Evolutionary conservation across 139 green algal species (phyloP).

Genomic region (Chlamydomonas incerta): DNA sequence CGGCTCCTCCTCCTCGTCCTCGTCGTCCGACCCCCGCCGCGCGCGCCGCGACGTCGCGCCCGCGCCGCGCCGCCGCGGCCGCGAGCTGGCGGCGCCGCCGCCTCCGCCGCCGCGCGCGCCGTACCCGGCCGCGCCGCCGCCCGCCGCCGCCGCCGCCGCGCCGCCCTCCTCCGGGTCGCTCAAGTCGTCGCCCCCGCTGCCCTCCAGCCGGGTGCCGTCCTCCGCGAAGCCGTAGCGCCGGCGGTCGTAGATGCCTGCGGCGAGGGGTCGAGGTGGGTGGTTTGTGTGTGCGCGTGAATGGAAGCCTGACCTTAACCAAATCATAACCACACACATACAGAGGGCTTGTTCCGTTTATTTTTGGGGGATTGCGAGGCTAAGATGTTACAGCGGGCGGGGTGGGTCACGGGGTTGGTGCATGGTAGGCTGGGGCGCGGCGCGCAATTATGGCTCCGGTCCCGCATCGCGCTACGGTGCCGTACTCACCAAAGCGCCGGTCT

Average conservation of each 20-base stretch:
- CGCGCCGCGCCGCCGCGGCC: neutral
- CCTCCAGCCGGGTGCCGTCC: neutral
- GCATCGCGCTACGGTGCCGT: too few relatives aligned
- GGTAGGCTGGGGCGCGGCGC: too few relatives aligned
- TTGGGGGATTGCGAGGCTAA: too few relatives aligned
- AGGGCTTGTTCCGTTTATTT: too few relatives aligned
- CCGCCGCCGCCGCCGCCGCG: neutral
- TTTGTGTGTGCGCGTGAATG: too few relatives aligned
- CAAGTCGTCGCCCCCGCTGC: neutral
- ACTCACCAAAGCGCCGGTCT: constrained; percentile 49
- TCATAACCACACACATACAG: too few relatives aligned
- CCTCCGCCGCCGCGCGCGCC: neutral
- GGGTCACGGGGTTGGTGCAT: too few relatives aligned
- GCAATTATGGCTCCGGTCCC: too few relatives aligned
- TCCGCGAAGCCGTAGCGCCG: constrained; percentile 47
- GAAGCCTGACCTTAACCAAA: too few relatives aligned
- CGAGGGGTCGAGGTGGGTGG: too few relatives aligned
- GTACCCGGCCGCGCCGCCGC: neutral
- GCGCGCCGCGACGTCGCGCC: neutral
- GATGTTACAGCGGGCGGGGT: too few relatives aligned
- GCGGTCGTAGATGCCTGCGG: constrained; percentile 60
- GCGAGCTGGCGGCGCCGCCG: neutral
- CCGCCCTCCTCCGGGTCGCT: neutral
- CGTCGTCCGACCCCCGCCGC: neutral
- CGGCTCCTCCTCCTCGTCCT: constrained; percentile 33